Evolutionary conservation across 2,329 filamentous ascomycete genomes (phyloP).

Genomic region (Moelleriella libera): DNA sequence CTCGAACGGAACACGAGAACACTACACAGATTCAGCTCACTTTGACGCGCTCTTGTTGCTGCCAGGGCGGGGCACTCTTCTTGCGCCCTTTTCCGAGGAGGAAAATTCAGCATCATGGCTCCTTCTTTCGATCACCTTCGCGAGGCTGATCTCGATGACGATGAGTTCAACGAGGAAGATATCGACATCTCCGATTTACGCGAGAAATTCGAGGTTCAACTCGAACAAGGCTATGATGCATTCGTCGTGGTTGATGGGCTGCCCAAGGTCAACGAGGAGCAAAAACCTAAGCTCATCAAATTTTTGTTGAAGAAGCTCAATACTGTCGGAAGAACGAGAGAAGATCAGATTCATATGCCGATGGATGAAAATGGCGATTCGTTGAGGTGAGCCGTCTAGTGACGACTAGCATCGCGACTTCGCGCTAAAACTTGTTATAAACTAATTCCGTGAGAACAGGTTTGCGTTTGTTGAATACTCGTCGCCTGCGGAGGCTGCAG

Average conservation of each 20-base stretch:
- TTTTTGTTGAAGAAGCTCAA: constrained; percentile 91
- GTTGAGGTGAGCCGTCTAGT: constrained; percentile 48
- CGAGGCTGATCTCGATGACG: constrained; percentile 76
- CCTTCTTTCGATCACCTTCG: constrained; percentile 78
- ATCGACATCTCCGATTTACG: constrained; percentile 90
- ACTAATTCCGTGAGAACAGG: constrained; percentile 26
- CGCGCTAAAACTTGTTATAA: too few relatives aligned
- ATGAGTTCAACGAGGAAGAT: constrained; percentile 82
- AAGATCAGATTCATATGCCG: constrained; percentile 89
- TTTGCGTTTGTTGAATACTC: constrained; percentile 97
- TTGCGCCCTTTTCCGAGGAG: constrained; percentile 16
- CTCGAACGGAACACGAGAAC: neutral
- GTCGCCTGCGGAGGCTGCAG: constrained; percentile 75
- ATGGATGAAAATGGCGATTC: constrained; percentile 77
- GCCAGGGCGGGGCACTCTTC: constrained; percentile 18
- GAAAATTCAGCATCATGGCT: constrained; percentile 56
- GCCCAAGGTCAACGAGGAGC: constrained; percentile 76
- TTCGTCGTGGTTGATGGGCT: constrained; percentile 95
- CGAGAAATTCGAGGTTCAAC: constrained; percentile 88
- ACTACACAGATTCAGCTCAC: neutral
- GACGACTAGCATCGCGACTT: too few relatives aligned
- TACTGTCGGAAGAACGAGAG: constrained; percentile 67
- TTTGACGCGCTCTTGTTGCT: neutral
- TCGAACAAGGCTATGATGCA: constrained; percentile 90
- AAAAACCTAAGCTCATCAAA: constrained; percentile 88